A percentile compares a stretch with the other conserved stretches of the same genome.
phyloP scores from a whole-genome alignment of 805 yeast genomes.

The Myxozyma kluyveri region DNA sequence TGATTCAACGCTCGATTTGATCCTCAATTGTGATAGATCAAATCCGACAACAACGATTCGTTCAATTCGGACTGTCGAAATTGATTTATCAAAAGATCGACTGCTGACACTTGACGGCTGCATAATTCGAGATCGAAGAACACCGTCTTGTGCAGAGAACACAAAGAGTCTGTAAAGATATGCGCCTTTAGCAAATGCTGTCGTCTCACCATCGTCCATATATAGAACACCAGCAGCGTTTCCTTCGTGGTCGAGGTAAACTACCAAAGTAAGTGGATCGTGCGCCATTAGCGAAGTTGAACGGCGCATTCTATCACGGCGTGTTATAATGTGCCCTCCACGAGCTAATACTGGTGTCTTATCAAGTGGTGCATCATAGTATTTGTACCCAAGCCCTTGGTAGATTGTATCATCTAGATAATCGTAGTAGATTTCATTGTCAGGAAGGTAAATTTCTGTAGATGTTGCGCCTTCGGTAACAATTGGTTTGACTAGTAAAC shows the following conservation, averaged over 20 bases:
- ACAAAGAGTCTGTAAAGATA: slow-evolving; percentile 46
- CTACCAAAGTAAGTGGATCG: slow-evolving; percentile 77
- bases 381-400: slow-evolving; percentile 44
- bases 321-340: slow-evolving; percentile 74
- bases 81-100: slow-evolving; percentile 28
- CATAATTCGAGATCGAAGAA: slow-evolving; percentile 32
- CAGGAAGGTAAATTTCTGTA: slow-evolving; percentile 52
- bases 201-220: slow-evolving; percentile 82
- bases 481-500: slow-evolving; percentile 77
- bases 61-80: slow-evolving; percentile 50
- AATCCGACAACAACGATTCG: slow-evolving; percentile 52
- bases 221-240: slow-evolving; percentile 61
- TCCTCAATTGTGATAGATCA: slow-evolving; percentile 19
- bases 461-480: slow-evolving; percentile 50
- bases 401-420: slow-evolving; percentile 34
- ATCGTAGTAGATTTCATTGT: slow-evolving; percentile 40
- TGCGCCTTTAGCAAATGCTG: slow-evolving; percentile 52
- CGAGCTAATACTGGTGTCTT: slow-evolving; percentile 69
- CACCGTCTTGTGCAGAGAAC: slow-evolving; percentile 37
- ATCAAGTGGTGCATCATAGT: slow-evolving; percentile 48
- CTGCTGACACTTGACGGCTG: slow-evolving; percentile 19
- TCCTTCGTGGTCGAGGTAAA: slow-evolving; percentile 53
- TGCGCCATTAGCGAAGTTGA: slow-evolving; percentile 68
- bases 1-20: slow-evolving; percentile 34
- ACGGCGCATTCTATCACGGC: slow-evolving; percentile 73